A percentile compares a stretch with the other conserved stretches of the same genome.
phyloP scores from a whole-genome alignment of 2,329 filamentous ascomycete species.

The Mycosphaerella sp. region DNA sequence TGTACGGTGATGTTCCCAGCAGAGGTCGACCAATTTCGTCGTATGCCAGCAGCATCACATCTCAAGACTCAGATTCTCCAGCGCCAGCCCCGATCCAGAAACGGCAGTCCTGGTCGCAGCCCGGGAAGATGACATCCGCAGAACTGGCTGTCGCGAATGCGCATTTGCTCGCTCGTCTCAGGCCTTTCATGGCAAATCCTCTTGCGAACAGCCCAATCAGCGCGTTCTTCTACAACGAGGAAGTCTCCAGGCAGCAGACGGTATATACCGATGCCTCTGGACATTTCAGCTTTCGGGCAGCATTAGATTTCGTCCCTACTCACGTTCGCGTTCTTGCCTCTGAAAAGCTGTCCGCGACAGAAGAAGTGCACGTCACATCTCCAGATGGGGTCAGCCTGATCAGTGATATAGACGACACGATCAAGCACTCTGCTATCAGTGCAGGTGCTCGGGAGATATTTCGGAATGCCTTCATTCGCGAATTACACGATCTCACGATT shows the following conservation, averaged over 20 bases:
- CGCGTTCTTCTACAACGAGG: slow-evolving; percentile 89
- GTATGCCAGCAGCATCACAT: slow-evolving; percentile 23
- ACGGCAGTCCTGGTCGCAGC: slow-evolving; percentile 45
- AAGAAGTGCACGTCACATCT: slow-evolving; percentile 70
- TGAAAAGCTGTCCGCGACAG: slow-evolving; percentile 73
- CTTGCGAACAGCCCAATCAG: slow-evolving; percentile 72
- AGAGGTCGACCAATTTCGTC: slow-evolving; percentile 16
- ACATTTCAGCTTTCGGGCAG: slow-evolving; percentile 74
- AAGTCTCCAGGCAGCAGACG: slow-evolving; percentile 73
- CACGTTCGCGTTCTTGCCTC: slow-evolving; percentile 81
- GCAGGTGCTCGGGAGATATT: slow-evolving; percentile 89
- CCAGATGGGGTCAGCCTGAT: slow-evolving; percentile 81
- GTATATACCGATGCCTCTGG: slow-evolving; percentile 81
- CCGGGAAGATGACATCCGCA: slow-evolving; percentile 61
- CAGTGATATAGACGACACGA: slow-evolving; percentile 95
- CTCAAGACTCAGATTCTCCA: slow-evolving; percentile 20
- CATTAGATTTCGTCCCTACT: slow-evolving; percentile 84
- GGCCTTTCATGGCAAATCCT: slow-evolving; percentile 83
- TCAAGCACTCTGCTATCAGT: slow-evolving; percentile 89
- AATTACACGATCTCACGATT: slow-evolving; percentile 72
- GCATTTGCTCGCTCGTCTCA: slow-evolving; percentile 79
- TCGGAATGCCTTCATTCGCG: slow-evolving; percentile 87
- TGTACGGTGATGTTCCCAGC: slow-evolving; percentile 32
- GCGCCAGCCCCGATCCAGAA: slow-evolving; percentile 39
- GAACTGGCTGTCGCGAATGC: slow-evolving; percentile 76